Base-by-base conservation (phyloP, 2,329 filamentous ascomycete genomes). In the Penicillium aurantiogriseum region DNA sequence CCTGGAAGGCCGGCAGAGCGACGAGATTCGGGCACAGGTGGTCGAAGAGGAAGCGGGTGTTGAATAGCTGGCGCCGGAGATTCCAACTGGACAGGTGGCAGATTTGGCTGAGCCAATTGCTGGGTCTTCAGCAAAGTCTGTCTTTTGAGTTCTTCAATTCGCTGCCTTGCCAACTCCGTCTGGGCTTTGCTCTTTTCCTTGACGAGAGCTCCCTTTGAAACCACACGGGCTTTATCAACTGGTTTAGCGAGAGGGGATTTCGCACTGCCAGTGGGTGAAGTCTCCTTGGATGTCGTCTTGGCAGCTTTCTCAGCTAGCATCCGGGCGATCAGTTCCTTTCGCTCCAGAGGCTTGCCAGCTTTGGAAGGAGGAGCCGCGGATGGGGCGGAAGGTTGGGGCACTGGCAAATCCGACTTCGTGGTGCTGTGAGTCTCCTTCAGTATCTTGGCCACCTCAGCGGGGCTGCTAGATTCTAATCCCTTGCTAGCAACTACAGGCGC, bases 301-400 rank as follows among this genome's bases (percentile, higher is more conserved):
- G 84, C 83, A 51, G 82, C 83, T 71, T 90, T 92, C 1, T 85
- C 86, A n/a, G 89, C 89, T 54, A 92, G 80, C 54, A 92, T 81
- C 48, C 88, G 85, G 4, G 89, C 89, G 58, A 93, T 90, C 42
- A 90, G 85, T 63, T 91, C 89, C 64, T 90, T 90, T 23, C 90
- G 83, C 67, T 89, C 86, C 62, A 89, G 80, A 8, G 83, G 79
- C 61, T 77, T 80, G 45, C 61, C 67, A 4, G 63, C 19, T 6
- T 58, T 64, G 21, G 48, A 23, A 13, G 49, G 56, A 51, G 57
- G 25, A 8, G 54, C 27, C 9, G 67, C 47, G 13, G 65, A 55
- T 15, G 66, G 21, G 7, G 56, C 33, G 42, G 61, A 5, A 39
- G 46, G 15, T 15, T 29, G 55, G 13, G 36, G 15, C 8, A 15